Evolutionary conservation across 2,329 filamentous ascomycete genomes (phyloP).

Genomic region (Orbilia quercus): DNA sequence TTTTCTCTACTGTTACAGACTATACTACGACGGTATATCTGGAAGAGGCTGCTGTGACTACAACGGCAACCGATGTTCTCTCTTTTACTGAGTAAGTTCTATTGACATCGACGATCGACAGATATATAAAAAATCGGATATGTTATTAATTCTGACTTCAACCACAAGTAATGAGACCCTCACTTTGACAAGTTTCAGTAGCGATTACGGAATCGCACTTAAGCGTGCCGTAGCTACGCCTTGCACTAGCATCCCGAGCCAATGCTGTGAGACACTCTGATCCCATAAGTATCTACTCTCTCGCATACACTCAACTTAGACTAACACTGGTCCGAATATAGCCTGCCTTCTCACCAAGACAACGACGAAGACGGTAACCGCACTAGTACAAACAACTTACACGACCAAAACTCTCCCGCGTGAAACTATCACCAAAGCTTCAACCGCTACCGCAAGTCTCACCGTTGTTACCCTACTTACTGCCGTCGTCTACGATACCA

Average conservation of each 20-base stretch:
- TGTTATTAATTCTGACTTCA: too few relatives aligned
- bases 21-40: slow-evolving; percentile 31
- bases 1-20: slow-evolving; percentile 37
- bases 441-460: slow-evolving; percentile 23
- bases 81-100: slow-evolving; percentile 37
- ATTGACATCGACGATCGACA: background rate
- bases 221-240: slow-evolving; percentile 19
- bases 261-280: slow-evolving; percentile 30
- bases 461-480: slow-evolving; percentile 38
- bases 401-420: slow-evolving; percentile 40
- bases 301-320: background rate
- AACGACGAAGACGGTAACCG: slow-evolving; percentile 34
- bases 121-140: background rate
- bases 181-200: background rate
- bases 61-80: slow-evolving; percentile 16
- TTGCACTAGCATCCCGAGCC: slow-evolving; percentile 23
- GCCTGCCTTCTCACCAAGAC: slow-evolving; percentile 42
- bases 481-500: slow-evolving; percentile 27
- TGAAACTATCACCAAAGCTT: slow-evolving; percentile 14
- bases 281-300: background rate
- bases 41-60: slow-evolving; percentile 24
- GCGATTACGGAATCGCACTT: slow-evolving; percentile 16
- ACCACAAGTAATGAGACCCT: background rate
- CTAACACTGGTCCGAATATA: background rate
- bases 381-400: slow-evolving; percentile 11